Percentiles rank a stretch among this genome's conserved stretches.
These are phyloP conservation scores for Kernera saxatilis DNA, from an alignment of 345 rosid species.

Conservation along the genomic window DNA sequence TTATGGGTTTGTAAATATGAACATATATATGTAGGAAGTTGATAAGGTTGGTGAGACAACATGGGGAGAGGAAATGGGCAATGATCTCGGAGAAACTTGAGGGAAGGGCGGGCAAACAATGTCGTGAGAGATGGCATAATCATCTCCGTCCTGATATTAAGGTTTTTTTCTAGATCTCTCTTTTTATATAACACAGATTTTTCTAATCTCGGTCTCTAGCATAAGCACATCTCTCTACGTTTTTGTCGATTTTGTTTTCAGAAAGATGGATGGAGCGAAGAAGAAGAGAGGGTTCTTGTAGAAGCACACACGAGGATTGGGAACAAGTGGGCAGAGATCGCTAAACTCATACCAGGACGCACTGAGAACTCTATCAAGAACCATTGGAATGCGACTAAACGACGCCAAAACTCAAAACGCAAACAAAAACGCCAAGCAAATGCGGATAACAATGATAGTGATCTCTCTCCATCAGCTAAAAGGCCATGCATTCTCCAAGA, in stretches of 20 bases:
- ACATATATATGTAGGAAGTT: slow-evolving; percentile 46
- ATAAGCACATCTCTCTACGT: background rate
- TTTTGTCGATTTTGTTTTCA: slow-evolving; percentile 16
- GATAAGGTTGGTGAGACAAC: slow-evolving; percentile 68
- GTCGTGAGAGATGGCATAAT: slow-evolving; percentile 98
- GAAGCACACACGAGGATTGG: slow-evolving; percentile 74
- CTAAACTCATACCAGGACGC: slow-evolving; percentile 74
- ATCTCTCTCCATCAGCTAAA: slow-evolving; percentile 26
- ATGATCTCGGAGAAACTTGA: slow-evolving; percentile 65
- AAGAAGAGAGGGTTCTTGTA: slow-evolving; percentile 71
- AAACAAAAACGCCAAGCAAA: slow-evolving; percentile 41
- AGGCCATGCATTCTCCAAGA: slow-evolving; percentile 71
- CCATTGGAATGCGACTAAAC: slow-evolving; percentile 92
- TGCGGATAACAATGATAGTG: slow-evolving; percentile 4
- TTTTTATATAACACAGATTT: background rate
- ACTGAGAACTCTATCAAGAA: slow-evolving; percentile 90
- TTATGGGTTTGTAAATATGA: background rate
- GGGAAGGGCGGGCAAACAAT: slow-evolving; percentile 95
- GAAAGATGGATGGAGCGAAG: slow-evolving; percentile 95
- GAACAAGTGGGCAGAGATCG: slow-evolving; percentile 95
- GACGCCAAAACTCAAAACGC: slow-evolving; percentile 72
- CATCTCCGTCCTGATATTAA: slow-evolving; percentile 91
- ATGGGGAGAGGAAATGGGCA: slow-evolving; percentile 90
- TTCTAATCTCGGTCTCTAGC: background rate
- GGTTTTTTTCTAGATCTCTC: slow-evolving; percentile 38